Base-by-base conservation (phyloP, 1,284 basidiomycete species). In the Tausonia pullulans region DNA sequence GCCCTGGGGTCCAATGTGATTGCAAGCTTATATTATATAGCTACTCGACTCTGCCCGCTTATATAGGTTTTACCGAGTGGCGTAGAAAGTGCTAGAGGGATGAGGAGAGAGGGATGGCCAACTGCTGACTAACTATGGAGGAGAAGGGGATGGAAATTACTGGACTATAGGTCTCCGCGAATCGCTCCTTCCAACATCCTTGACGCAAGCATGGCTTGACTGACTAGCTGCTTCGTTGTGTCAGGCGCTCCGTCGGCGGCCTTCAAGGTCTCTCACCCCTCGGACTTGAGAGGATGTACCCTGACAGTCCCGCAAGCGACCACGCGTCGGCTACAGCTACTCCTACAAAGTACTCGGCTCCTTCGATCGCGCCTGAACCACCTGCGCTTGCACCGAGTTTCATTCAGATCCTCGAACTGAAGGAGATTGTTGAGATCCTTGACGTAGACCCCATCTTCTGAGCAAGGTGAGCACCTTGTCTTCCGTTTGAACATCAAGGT, bases 371-470 rank as follows among this genome's bases (percentile, higher is more conserved):
- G 2, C 50, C 16, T 13, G 53, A 14, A 16, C 50, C 27, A 9
- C 14, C 58, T 9, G 10, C 39, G 3, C 7, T 27, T 11, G 2
- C 51, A 6, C 5, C 44, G 13, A 14, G 58, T 39, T n/a, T 49
- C 0, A 14, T n/a, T 40, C 44, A 27, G 6, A 45, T n/a, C 14
- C 41, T 41, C 6, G 55, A 61, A 27, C 39, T 65, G 51, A 65
- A 50, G 27, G 63, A 64, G n/a, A 64, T 64, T 58, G 58, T 64
- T 5, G 63, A 56, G 54, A 60, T 64, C 14, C 52, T 64, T 13
- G 63, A 55, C 51, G 63, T 39, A 16, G 58, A 60, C 13, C 58
- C 52, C 53, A 46, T 11, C 14, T 61, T 2, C 51, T 61, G n/a
- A n/a, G n/a, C n/a, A n/a, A n/a, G n/a, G n/a, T n/a, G n/a, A n/a